phyloP scores from a whole-genome alignment of 139 green algal species.

The Coccomyxa sp. region DNA sequence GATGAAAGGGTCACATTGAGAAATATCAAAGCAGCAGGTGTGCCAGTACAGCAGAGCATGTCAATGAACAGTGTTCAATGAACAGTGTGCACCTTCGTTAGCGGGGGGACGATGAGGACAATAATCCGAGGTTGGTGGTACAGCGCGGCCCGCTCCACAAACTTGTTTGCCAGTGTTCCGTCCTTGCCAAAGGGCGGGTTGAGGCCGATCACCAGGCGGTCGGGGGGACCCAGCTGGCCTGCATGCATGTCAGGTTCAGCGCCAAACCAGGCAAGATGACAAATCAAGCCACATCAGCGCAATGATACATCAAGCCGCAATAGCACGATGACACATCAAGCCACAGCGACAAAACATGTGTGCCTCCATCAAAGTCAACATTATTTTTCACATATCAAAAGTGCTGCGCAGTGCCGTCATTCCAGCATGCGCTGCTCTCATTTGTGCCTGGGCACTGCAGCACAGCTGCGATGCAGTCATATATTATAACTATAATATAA shows the following conservation, averaged over 20 bases:
- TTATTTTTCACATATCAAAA: too few species aligned
- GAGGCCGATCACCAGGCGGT: slow-evolving; percentile 44
- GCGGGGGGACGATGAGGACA: slow-evolving; percentile 43
- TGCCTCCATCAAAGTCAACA: too few species aligned
- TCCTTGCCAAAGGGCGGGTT: slow-evolving; percentile 55
- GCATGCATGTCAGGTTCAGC: background rate
- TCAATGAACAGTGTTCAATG: background rate
- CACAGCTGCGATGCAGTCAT: background rate
- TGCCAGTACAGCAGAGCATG: too few species aligned
- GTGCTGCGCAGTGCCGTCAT: too few species aligned
- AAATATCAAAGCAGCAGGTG: too few species aligned
- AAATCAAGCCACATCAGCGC: background rate
- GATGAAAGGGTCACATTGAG: too few species aligned
- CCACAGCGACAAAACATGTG: too few species aligned
- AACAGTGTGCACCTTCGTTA: background rate
- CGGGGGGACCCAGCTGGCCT: background rate
- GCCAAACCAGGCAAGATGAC: background rate
- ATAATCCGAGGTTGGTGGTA: slow-evolving; percentile 35
- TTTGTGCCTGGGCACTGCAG: too few species aligned
- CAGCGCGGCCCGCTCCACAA: slow-evolving; percentile 27
- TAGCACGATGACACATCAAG: too few species aligned
- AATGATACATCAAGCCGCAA: too few species aligned
- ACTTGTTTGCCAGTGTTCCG: slow-evolving; percentile 17
- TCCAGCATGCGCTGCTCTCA: too few species aligned
- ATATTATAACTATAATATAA: background rate